A percentile compares a stretch with the other conserved stretches of the same genome.
phyloP scores from a whole-genome alignment of 2,329 filamentous ascomycete genomes.

The Monilinia aucupariae region DNA sequence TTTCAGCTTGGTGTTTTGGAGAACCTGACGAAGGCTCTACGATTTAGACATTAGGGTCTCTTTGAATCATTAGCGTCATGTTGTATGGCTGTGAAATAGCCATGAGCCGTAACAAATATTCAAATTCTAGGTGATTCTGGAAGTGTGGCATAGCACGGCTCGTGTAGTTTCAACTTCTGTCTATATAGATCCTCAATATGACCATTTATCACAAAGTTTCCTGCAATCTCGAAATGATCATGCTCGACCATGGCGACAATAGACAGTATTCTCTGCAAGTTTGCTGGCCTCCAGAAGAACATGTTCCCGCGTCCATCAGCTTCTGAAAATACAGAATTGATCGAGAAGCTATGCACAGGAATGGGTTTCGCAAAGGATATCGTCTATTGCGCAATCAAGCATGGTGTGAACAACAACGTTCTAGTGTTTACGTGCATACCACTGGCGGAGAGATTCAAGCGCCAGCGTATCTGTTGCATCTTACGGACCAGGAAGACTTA shows the following conservation, averaged over 20 bases:
- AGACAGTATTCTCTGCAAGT: no score
- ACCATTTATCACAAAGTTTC: not conserved
- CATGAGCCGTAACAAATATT: no score
- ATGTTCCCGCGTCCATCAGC: not conserved
- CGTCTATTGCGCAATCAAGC: not conserved
- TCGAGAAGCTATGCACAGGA: not conserved
- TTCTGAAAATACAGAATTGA: not conserved
- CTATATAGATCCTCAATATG: not conserved
- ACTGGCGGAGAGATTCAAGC: not conserved
- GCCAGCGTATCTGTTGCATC: not conserved
- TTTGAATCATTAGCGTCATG: no score
- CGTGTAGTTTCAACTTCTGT: not conserved
- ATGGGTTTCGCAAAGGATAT: not conserved
- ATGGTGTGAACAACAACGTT: not conserved
- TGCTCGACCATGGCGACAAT: not conserved
- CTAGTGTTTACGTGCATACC: not conserved
- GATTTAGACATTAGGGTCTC: no score
- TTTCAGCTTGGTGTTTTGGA: no score
- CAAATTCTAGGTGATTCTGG: no score
- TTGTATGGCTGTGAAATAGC: no score
- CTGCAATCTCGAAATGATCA: not conserved
- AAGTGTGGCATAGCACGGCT: no score
- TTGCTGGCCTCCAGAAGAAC: not conserved
- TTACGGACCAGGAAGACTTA: not conserved
- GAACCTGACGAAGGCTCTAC: no score